Percentiles rank a stretch among this genome's conserved stretches.
Conservation (phyloP, 306 rosid species). For the Cucurbita moschata region DNA sequence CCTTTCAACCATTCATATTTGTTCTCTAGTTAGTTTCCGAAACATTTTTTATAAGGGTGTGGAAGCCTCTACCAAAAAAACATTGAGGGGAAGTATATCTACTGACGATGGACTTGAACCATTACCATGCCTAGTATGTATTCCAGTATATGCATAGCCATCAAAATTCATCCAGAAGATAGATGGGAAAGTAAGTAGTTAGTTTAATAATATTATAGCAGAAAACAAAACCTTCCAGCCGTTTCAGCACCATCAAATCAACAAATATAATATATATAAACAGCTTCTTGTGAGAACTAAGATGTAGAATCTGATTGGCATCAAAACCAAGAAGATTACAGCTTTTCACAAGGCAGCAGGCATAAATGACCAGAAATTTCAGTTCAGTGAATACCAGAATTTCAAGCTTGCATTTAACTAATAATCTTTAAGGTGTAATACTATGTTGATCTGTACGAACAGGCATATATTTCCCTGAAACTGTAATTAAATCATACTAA, state of each 20-base stretch:
- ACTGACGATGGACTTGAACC: too few relatives aligned
- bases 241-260: background rate
- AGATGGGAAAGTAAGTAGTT: background rate
- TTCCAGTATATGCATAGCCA: background rate
- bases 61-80: too few relatives aligned
- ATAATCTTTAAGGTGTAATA: background rate
- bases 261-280: background rate
- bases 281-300: background rate
- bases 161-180: background rate
- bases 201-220: background rate
- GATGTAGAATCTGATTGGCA: background rate
- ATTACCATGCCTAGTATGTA: background rate
- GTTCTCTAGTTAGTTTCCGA: background rate
- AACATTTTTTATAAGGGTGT: too few relatives aligned
- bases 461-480: background rate
- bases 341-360: background rate
- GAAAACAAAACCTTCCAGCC: background rate
- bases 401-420: too few relatives aligned
- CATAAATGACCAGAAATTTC: background rate
- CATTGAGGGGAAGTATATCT: too few relatives aligned
- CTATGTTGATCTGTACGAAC: background rate
- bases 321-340: background rate
- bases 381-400: background rate
- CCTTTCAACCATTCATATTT: background rate
- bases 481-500: background rate